Percentiles rank a stretch among this genome's conserved stretches.
These are phyloP conservation scores for Mariannaea sp. DNA, from an alignment of 2,329 filamentous ascomycete species.

Conservation along the genomic window DNA sequence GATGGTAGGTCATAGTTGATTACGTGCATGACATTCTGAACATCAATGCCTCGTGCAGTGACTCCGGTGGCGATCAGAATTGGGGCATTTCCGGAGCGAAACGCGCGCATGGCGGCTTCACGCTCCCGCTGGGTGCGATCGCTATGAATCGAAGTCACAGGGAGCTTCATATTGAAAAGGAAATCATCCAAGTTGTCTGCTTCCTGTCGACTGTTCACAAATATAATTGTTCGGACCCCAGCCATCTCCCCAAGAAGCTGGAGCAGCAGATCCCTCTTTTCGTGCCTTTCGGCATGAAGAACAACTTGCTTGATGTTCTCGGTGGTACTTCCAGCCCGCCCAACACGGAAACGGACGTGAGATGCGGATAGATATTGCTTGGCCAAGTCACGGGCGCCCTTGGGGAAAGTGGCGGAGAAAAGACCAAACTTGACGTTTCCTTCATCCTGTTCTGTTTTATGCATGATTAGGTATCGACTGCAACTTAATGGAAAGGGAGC, in stretches of 20 bases:
- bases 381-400: conserved; percentile 75
- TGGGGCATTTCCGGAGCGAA: conserved; percentile 74
- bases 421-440: conserved; percentile 74
- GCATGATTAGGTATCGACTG: conserved; percentile 26
- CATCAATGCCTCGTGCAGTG: conserved; percentile 85
- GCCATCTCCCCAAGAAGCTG: conserved; percentile 73
- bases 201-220: conserved; percentile 79
- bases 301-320: conserved; percentile 81
- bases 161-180: conserved; percentile 78
- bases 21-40: conserved; percentile 84
- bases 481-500: conserved; percentile 2
- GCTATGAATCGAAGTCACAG: conserved; percentile 85
- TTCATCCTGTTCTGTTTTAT: conserved; percentile 72
- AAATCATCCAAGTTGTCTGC: conserved; percentile 89
- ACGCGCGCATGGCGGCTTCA: conserved; percentile 87
- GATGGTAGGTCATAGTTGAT: conserved; percentile 91
- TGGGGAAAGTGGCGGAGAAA: conserved; percentile 95
- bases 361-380: conserved; percentile 74
- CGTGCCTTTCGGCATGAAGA: conserved; percentile 64
- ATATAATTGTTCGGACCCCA: conserved; percentile 82
- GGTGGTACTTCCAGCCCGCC: conserved; percentile 83
- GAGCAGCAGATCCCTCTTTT: conserved; percentile 73
- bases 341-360: conserved; percentile 81
- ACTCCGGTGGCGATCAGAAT: conserved; percentile 88
- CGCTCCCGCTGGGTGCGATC: conserved; percentile 89